Evolutionary conservation across 2,329 filamentous ascomycete genomes (phyloP), one percentile per base, ranked within the genome.

Genomic region (Pseudocercospora fijiensis): DNA sequence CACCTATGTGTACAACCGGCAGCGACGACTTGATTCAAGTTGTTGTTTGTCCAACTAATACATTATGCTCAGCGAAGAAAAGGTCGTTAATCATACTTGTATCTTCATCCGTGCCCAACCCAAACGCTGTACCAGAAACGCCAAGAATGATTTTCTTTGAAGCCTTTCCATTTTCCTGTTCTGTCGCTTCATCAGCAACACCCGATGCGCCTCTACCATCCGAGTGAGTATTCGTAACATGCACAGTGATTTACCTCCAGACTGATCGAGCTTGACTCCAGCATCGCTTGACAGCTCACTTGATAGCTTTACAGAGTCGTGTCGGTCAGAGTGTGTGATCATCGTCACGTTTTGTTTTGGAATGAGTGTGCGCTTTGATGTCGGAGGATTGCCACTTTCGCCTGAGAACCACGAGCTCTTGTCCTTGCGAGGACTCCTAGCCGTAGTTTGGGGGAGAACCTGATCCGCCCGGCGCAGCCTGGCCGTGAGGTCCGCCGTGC

Each of bases 371-470:
- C 49, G 49, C 5, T 27, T 53, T 9, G 49, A 24, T n/a, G 16
- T 26, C 7, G 49, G 49, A 6, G 49, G 49, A 53, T 30, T 53
- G 26, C 49, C 16, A 53, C 26, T 53, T 5, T 53, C 22, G 26
- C 49, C 49, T 4, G 49, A 26, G 53, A 56, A 56, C 53, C 53
- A 56, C 53, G 45, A 2, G 13, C 45, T 51, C 27, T 26, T 18
- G 53, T 24, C 13, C 27, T 18, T 53, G 51, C 28, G 53, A 56
- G 20, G 49, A 10, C n/a, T 56, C 37, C 60, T 62, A 64, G 28
- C 45, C 59, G 47, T 64, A 64, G 18, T 64, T 59, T 3, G 58
- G 62, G 16, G 62, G 58, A 2, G 45, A 27, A 28, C 41, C 53
- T 8, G 57, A 45, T 26, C 37, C 41, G 27, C 62, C 62, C 5